phyloP scores from a whole-genome alignment of 2,329 filamentous ascomycete species.

The Fusarium goolgardi region DNA sequence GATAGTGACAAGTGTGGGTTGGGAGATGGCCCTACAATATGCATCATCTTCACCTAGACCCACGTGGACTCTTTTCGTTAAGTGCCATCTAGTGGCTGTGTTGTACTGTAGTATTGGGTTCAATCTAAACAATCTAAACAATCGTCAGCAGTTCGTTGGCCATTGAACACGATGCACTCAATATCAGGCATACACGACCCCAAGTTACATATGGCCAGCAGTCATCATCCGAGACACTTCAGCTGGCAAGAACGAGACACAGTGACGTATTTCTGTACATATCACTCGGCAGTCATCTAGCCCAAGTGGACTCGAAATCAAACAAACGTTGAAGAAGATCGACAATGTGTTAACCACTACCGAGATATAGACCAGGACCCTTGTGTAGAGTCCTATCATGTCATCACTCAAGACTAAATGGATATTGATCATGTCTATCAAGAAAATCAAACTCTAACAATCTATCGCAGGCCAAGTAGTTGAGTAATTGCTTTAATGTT shows the following conservation, averaged over 20 bases:
- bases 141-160: conserved; percentile 12
- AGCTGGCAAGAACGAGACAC: not conserved
- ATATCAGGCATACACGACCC: conserved; percentile 14
- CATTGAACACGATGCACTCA: not conserved
- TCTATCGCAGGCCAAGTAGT: too few relatives aligned
- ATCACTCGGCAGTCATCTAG: conserved; percentile 7
- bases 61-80: conserved; percentile 25
- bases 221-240: conserved; percentile 12
- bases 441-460: not conserved
- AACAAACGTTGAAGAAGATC: not conserved
- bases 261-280: conserved; percentile 30
- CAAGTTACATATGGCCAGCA: not conserved
- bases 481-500: not conserved
- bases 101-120: conserved; percentile 10
- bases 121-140: not conserved
- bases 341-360: not conserved
- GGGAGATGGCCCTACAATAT: conserved; percentile 34
- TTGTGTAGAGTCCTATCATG: not conserved
- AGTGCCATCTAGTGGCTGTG: not conserved
- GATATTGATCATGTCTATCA: not conserved
- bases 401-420: not conserved
- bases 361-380: conserved; percentile 2
- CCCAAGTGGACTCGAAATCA: conserved; percentile 2
- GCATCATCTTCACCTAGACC: conserved; percentile 23
- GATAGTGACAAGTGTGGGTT: conserved; percentile 34